Base-by-base conservation (phyloP, 2,329 filamentous ascomycete genomes). In the Colletotrichum sp. region DNA sequence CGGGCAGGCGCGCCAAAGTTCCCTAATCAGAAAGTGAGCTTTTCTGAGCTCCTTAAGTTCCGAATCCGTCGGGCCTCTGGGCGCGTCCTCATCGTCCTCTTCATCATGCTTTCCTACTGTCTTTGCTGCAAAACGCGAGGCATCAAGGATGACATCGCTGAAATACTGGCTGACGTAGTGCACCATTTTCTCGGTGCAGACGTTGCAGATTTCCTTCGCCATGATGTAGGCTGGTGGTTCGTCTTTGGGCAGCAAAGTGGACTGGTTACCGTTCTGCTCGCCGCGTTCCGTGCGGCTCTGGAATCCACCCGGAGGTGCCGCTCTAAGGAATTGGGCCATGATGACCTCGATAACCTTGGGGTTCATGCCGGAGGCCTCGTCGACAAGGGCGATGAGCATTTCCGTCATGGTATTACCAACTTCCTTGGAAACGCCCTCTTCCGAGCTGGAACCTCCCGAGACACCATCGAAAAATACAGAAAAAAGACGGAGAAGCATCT, bases 131-230 rank as follows among this genome's bases (percentile, higher is more conserved):
- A 91, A 89, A 15, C 88, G 91, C 49, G 93, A 96, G 5, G 96
- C 95, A 82, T 98, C 96, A 77, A 99, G 93, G 74, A 99, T 98
- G 68, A 99, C 96, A 72, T 98, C 96, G 85, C 96, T 98, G 84
- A 99, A 99, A 84, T 99, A 99, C 81, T 98, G 96, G 79, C 95
- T 96, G 72, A 99, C 94, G 79, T 98, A 95, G 77, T 96, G 94
- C 2, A 95, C 94, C 96, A 99, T 98, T 85, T 98, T 98, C 80
- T 98, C 96, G 1, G 95, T 92, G 79, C 93, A 98, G 21, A 91
- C 91, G 81, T 96, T 97, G 87, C 97, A 99, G 60, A 99, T 93
- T 4, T 95, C 95, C 85, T 98, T 98, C 26, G 97, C 96, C 94
- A 99, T 98, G 82, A 97, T 94, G 86, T 99, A 99, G 2, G 97